Percentiles rank a stretch among this genome's conserved stretches.
Evolutionary conservation across 139 green algal genomes (phyloP).

Genomic region (Limnomonas spitsbergensis): DNA sequence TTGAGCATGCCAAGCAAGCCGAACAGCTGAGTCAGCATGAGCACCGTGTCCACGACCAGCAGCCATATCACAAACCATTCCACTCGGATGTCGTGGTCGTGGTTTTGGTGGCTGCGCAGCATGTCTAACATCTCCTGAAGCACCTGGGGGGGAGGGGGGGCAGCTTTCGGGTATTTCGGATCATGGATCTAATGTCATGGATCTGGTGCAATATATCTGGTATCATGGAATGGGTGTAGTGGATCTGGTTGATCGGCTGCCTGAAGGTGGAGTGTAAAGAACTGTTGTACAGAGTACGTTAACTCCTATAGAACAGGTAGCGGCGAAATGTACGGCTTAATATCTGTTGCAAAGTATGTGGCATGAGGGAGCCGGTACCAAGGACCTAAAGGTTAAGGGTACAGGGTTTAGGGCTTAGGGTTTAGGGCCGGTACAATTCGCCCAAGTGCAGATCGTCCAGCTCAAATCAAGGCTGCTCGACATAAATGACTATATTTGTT

Average conservation of each 20-base stretch:
- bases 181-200: neutral
- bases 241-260: no score
- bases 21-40: constrained; percentile 5
- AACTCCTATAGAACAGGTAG: no score
- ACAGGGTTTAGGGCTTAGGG: no score
- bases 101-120: constrained; percentile 59
- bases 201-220: neutral
- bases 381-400: neutral
- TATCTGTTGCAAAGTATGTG: neutral
- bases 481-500: neutral
- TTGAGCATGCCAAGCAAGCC: neutral
- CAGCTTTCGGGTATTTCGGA: neutral
- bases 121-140: constrained; percentile 79
- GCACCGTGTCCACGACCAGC: constrained; percentile 39
- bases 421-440: no score
- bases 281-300: no score
- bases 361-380: no score
- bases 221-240: no score
- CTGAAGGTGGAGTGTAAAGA: no score
- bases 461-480: no score
- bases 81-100: constrained; percentile 45
- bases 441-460: no score
- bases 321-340: neutral
- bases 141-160: neutral
- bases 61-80: constrained; percentile 62